Percentiles rank a stretch among this genome's conserved stretches.
Conservation (phyloP, 1,284 basidiomycete species). For the Ustilago bromivora region DNA sequence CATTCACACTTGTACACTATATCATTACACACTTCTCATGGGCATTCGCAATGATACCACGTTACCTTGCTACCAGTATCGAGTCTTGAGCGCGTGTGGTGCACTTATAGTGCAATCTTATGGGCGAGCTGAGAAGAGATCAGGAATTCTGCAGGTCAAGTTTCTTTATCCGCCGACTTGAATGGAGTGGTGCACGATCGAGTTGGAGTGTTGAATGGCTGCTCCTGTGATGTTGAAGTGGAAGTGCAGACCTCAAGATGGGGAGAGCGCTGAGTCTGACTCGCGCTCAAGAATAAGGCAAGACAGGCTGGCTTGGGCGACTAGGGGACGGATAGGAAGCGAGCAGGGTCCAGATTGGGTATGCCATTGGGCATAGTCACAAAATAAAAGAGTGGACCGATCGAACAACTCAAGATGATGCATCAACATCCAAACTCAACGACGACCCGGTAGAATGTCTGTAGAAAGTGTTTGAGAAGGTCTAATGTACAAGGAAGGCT, state of each 20-base stretch:
- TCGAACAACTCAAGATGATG: neutral
- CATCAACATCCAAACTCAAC: neutral
- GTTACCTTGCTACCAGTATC: neutral
- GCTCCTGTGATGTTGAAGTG: neutral
- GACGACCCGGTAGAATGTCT: neutral
- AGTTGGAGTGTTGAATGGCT: neutral
- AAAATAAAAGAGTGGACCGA: too few species aligned
- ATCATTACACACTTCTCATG: neutral
- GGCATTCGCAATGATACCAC: slow-evolving; percentile 6
- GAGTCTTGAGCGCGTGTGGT: neutral
- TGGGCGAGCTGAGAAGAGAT: neutral
- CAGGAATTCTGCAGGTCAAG: neutral
- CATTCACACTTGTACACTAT: slow-evolving; percentile 3
- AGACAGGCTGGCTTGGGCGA: neutral
- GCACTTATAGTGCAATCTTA: neutral
- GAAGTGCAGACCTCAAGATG: neutral
- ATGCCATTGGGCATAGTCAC: too few species aligned
- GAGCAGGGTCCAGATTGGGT: too few species aligned
- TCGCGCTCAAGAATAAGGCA: neutral
- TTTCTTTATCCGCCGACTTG: neutral
- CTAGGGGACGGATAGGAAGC: too few species aligned
- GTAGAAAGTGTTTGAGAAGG: slow-evolving; percentile 6
- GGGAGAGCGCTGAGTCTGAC: neutral
- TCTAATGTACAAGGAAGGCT: slow-evolving; percentile 31
- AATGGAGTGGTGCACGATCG: neutral